These are phyloP conservation scores for Chaetomium sp. DNA, from an alignment of 2,329 filamentous ascomycete genomes.

Conservation along the genomic window DNA sequence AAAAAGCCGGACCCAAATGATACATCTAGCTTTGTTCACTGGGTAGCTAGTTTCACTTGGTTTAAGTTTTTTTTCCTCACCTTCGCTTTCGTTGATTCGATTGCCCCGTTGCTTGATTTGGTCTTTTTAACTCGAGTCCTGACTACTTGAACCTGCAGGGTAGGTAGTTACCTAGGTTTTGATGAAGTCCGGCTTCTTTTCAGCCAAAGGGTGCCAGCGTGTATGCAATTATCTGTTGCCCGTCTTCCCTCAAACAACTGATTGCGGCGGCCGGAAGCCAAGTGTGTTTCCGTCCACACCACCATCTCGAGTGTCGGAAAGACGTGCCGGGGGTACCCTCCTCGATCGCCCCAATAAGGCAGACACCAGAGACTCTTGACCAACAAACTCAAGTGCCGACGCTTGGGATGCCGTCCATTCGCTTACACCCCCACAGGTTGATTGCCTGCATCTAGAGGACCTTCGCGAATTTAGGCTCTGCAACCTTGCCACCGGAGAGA, in stretches of 20 bases:
- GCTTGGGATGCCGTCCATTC: conserved; percentile 1
- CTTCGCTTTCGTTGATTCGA: background rate
- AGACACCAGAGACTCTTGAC: background rate
- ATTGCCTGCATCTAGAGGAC: conserved; percentile 12
- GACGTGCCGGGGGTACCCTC: conserved; percentile 6
- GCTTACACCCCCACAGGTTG: conserved; percentile 5
- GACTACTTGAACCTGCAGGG: background rate
- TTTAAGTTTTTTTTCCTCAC: background rate
- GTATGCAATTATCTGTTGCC: background rate
- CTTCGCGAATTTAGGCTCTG: conserved; percentile 26
- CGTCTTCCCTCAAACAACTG: background rate
- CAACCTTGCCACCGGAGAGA: conserved; percentile 11
- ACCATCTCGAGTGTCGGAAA: conserved; percentile 11
- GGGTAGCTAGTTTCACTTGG: too few relatives aligned
- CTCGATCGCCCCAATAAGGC: background rate
- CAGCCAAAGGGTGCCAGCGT: background rate
- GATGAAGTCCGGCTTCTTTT: background rate
- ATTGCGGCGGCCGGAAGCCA: background rate
- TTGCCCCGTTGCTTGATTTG: background rate
- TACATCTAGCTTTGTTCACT: background rate
- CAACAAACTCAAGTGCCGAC: conserved; percentile 16
- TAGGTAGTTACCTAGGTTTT: too few relatives aligned
- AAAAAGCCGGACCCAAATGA: background rate
- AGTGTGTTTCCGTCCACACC: background rate
- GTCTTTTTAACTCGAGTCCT: background rate